These are phyloP conservation scores for Chloromonas sp. DNA, from an alignment of 163 green algal genomes.

Conservation along the genomic window DNA sequence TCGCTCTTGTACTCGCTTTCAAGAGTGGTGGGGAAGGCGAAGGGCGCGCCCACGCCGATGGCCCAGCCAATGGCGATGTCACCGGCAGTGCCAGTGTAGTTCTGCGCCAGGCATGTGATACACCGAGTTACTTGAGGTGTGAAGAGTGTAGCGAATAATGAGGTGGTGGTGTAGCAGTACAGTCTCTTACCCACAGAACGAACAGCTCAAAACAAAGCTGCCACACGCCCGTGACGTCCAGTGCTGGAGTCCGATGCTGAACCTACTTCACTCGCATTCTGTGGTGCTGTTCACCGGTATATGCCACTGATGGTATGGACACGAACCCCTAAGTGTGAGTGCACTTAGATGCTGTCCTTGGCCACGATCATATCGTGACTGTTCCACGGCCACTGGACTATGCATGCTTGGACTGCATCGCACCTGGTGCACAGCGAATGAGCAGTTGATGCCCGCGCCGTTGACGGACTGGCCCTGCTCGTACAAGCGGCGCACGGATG, in stretches of 20 bases:
- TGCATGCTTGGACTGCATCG: neutral
- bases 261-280: too few species aligned
- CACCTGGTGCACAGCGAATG: conserved; percentile 93
- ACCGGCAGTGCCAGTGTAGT: conserved; percentile 88
- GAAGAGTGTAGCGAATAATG: too few species aligned
- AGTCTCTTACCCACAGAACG: too few species aligned
- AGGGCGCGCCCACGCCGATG: conserved; percentile 90
- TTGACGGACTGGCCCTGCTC: conserved; percentile 98
- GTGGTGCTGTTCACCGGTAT: too few species aligned
- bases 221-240: neutral
- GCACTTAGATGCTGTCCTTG: too few species aligned
- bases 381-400: too few species aligned
- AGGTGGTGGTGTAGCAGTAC: conserved; percentile 73
- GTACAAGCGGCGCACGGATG: conserved; percentile 94
- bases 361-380: too few species aligned
- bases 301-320: too few species aligned
- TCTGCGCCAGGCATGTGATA: conserved; percentile 32
- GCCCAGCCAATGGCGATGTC: conserved; percentile 97
- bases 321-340: too few species aligned
- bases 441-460: conserved; percentile 97
- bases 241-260: too few species aligned
- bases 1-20: conserved; percentile 99
- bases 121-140: too few species aligned
- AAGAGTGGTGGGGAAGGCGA: conserved; percentile 96
- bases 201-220: too few species aligned